Evolutionary conservation across 768 basidiomycete species (phyloP).

Genomic region (Lactarius sanguifluus): DNA sequence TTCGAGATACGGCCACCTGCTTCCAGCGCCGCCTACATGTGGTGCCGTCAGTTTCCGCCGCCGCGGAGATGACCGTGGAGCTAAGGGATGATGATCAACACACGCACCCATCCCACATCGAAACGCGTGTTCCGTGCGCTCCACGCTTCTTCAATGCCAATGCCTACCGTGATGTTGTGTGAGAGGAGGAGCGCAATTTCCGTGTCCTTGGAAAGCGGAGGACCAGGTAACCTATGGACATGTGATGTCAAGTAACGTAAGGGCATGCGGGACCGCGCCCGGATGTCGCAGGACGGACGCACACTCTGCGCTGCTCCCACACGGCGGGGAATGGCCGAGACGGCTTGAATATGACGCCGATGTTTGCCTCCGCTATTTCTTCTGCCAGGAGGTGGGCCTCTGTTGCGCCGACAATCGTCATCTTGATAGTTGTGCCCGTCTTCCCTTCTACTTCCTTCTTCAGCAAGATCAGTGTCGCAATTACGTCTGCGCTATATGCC

Average conservation of each 20-base stretch:
- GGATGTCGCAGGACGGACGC: slow-evolving; percentile 31
- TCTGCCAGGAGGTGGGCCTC: slow-evolving; percentile 75
- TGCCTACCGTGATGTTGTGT: slow-evolving; percentile 70
- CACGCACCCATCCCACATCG: slow-evolving; percentile 76
- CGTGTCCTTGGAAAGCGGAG: slow-evolving; percentile 63
- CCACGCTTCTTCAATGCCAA: slow-evolving; percentile 69
- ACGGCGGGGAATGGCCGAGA: slow-evolving; percentile 65
- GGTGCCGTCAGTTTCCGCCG: neutral
- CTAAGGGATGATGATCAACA: slow-evolving; percentile 16
- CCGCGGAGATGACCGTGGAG: slow-evolving; percentile 12
- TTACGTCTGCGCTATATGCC: slow-evolving; percentile 66
- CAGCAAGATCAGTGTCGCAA: slow-evolving; percentile 61
- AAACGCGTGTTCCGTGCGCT: slow-evolving; percentile 74
- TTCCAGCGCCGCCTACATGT: slow-evolving; percentile 30
- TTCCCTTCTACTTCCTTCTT: slow-evolving; percentile 59
- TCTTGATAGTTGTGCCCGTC: slow-evolving; percentile 42
- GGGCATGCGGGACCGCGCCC: neutral
- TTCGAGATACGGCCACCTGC: slow-evolving; percentile 36
- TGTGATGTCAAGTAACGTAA: slow-evolving; percentile 7
- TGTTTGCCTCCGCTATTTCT: slow-evolving; percentile 61
- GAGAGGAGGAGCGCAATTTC: slow-evolving; percentile 59
- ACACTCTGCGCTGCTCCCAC: slow-evolving; percentile 73
- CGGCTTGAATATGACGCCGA: slow-evolving; percentile 71
- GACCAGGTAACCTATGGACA: slow-evolving; percentile 59
- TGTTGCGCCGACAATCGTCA: slow-evolving; percentile 56